These are phyloP conservation scores for Tetrahymena malaccensis DNA, from an alignment of 73 alveolate species.

Conservation along the genomic window DNA sequence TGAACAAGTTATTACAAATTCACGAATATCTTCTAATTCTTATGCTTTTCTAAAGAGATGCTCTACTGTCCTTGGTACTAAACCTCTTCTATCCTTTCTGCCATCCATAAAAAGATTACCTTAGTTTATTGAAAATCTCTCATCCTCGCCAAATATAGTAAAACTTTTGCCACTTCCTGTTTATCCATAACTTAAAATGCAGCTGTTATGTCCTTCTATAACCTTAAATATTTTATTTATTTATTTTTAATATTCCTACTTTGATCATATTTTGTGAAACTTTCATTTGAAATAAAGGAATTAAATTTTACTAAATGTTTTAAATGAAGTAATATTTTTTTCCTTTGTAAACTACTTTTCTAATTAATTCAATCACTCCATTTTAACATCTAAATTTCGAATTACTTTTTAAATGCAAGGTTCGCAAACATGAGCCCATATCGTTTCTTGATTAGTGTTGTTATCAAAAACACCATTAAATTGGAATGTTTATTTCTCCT, in stretches of 20 bases:
- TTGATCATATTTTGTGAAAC: background rate
- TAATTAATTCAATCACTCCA: background rate
- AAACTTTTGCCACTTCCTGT: constrained; percentile 45
- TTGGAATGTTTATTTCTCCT: constrained; percentile 6
- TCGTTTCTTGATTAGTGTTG: background rate
- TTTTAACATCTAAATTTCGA: background rate
- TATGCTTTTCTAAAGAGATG: constrained; percentile 12
- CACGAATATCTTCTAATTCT: constrained; percentile 41
- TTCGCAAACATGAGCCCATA: background rate
- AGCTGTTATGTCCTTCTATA: constrained; percentile 40
- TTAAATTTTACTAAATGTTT: background rate
- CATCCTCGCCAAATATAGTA: constrained; percentile 22
- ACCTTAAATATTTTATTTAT: background rate
- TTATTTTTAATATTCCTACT: background rate
- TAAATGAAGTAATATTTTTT: background rate
- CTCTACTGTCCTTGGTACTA: constrained; percentile 13
- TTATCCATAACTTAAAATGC: constrained; percentile 35
- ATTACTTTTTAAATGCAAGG: background rate
- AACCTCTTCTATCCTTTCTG: constrained; percentile 13
- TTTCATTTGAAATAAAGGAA: background rate
- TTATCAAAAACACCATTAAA: constrained; percentile 7
- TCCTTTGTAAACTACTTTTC: background rate
- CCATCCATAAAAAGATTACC: background rate
- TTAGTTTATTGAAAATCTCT: background rate
- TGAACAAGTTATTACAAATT: constrained; percentile 20